Evolutionary conservation across 2,329 filamentous ascomycete species (phyloP), one percentile per base, ranked within the genome.

Genomic region (Verticillium klebahnii): DNA sequence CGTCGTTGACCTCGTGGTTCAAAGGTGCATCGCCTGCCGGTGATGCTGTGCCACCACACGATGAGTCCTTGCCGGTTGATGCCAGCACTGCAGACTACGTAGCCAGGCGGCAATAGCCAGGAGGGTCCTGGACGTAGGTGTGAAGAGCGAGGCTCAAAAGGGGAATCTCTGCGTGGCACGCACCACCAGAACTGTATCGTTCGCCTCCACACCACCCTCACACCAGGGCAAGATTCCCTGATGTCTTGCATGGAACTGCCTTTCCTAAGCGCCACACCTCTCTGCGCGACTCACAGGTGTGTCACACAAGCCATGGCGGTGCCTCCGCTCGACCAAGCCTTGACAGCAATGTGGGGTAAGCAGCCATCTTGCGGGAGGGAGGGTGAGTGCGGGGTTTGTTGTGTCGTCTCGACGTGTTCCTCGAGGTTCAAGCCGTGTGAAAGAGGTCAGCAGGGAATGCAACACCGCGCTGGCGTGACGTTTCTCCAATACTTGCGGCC

Each of bases 231-330:
- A n/a, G 57, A 29, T 29, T 58, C 39, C 56, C 25, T 32, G 57
- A 58, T 58, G 57, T 50, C 57, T 58, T 40, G 57, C 57, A 58
- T 58, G 25, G 45, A 58, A 40, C 45, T 52, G 45, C 45, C 45
- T 52, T 52, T 52, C 9, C 23, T 52, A 23, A 52, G 17, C 40
- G 40, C 40, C 40, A 50, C n/a, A 23, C 17, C 9, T 50, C n/a
- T 50, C 40, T 19, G 19, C 45, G 45, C 45, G 45, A 52, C 45
- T 52, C 45, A 11, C 45, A 52, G 19, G 23, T 23, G 45, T 23
- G 45, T 23, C 45, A 52, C 45, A 52, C 45, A 52, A 23, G 45
- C 45, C 45, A 52, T 52, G 45, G 45, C 45, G 45, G 23, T 52
- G 45, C 39, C 17, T 52, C 45, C 45, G 45, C 45, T 52, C 45